A percentile compares a stretch with the other conserved stretches of the same genome.
These are phyloP conservation scores for Paramyrothecium roridum DNA, from an alignment of 2,329 filamentous ascomycete species.

Conservation along the genomic window DNA sequence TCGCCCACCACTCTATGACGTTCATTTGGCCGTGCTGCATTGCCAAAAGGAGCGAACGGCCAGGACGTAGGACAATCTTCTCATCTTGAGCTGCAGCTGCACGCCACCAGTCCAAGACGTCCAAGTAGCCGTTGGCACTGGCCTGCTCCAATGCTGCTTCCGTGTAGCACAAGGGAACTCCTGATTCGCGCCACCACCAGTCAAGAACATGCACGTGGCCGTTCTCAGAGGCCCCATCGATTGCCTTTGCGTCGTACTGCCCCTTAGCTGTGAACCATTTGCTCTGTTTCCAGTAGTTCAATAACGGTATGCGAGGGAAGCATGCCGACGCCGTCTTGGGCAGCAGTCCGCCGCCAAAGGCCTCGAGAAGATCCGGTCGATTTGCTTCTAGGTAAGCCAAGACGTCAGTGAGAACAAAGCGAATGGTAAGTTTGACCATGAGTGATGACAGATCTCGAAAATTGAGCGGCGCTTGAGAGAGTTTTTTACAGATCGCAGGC, in stretches of 20 bases:
- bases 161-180: slow-evolving; percentile 78
- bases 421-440: slow-evolving; percentile 85
- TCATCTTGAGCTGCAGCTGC: slow-evolving; percentile 61
- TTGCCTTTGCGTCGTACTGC: slow-evolving; percentile 72
- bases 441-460: slow-evolving; percentile 72
- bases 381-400: slow-evolving; percentile 65
- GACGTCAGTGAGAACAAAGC: slow-evolving; percentile 79
- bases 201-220: slow-evolving; percentile 84
- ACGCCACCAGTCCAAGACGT: slow-evolving; percentile 92
- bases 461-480: slow-evolving; percentile 67
- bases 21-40: slow-evolving; percentile 77
- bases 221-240: slow-evolving; percentile 83
- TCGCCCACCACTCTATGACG: slow-evolving; percentile 84
- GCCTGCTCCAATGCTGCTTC: slow-evolving; percentile 86
- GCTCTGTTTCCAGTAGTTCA: slow-evolving; percentile 89
- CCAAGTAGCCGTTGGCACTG: slow-evolving; percentile 77
- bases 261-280: slow-evolving; percentile 81
- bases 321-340: slow-evolving; percentile 86
- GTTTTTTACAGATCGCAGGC: slow-evolving; percentile 67
- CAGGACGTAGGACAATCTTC: slow-evolving; percentile 66
- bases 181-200: slow-evolving; percentile 83
- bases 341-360: slow-evolving; percentile 79
- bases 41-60: slow-evolving; percentile 79
- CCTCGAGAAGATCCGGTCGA: slow-evolving; percentile 73
- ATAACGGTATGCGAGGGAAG: slow-evolving; percentile 78